These are phyloP conservation scores for Candida labiduridarum DNA, from an alignment of 1,139 yeast species.

Conservation along the genomic window DNA sequence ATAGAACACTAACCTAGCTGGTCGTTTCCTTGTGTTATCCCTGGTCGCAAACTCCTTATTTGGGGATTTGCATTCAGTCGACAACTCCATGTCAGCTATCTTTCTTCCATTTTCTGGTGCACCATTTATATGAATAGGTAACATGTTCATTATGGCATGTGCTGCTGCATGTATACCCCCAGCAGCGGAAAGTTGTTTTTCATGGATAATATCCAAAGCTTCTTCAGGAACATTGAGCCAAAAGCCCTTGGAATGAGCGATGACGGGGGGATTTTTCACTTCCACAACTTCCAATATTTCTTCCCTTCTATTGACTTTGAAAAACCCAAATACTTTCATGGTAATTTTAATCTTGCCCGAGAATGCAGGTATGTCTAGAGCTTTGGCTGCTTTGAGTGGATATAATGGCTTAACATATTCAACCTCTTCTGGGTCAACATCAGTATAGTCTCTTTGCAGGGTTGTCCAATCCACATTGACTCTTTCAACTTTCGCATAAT, in stretches of 20 bases:
- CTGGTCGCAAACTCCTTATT: conserved; percentile 86
- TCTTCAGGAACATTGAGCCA: conserved; percentile 84
- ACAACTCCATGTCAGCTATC: conserved; percentile 58
- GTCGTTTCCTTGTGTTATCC: conserved; percentile 70
- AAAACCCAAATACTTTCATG: conserved; percentile 85
- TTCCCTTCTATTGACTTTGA: conserved; percentile 75
- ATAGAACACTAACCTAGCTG: conserved; percentile 81
- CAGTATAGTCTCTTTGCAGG: conserved; percentile 86
- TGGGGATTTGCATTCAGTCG: conserved; percentile 96
- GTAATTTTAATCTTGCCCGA: conserved; percentile 76
- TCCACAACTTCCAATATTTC: conserved; percentile 90
- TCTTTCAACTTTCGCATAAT: conserved; percentile 79
- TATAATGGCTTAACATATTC: conserved; percentile 61
- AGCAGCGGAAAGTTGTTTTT: conserved; percentile 66
- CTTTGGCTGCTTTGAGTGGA: conserved; percentile 20
- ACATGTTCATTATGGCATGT: conserved; percentile 78
- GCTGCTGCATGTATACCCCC: conserved; percentile 98
- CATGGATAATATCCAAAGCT: conserved; percentile 59
- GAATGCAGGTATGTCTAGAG: conserved; percentile 64
- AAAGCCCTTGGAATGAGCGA: conserved; percentile 71
- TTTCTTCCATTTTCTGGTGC: conserved; percentile 32
- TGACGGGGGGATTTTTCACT: conserved; percentile 84
- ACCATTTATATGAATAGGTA: conserved; percentile 59
- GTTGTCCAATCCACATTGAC: conserved; percentile 96
- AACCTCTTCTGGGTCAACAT: conserved; percentile 82